phyloP scores from a whole-genome alignment of 495 filamentous ascomycete genomes.

The Paragyromitra xinjiangensis region DNA sequence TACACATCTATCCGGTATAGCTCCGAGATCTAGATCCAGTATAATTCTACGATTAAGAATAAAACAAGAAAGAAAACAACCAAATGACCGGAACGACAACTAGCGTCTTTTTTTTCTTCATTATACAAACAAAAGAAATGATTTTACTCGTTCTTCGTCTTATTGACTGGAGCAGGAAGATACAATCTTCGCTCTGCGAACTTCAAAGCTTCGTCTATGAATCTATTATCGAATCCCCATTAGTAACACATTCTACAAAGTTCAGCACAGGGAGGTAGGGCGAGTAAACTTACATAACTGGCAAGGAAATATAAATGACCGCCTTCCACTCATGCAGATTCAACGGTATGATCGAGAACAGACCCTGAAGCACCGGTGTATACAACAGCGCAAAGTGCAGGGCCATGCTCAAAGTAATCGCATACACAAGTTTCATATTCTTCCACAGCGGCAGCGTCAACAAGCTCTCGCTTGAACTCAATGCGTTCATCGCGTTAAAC shows the following conservation, averaged over 20 bases:
- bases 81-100: slow-evolving; percentile 22
- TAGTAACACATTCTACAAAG: slow-evolving; percentile 56
- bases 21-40: slow-evolving; percentile 18
- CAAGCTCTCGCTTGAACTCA: slow-evolving; percentile 93
- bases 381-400: slow-evolving; percentile 96
- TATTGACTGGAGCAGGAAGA: slow-evolving; percentile 39
- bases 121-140: slow-evolving; percentile 24
- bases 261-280: neutral
- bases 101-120: slow-evolving; percentile 10
- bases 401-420: slow-evolving; percentile 91
- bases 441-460: slow-evolving; percentile 92
- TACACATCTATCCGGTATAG: slow-evolving; percentile 32
- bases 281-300: slow-evolving; percentile 80
- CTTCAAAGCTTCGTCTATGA: slow-evolving; percentile 92
- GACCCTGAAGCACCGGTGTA: slow-evolving; percentile 82
- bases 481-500: slow-evolving; percentile 99
- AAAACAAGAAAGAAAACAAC: slow-evolving; percentile 16
- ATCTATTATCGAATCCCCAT: slow-evolving; percentile 63
- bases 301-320: slow-evolving; percentile 85
- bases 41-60: slow-evolving; percentile 19
- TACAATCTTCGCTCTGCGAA: slow-evolving; percentile 70
- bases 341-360: slow-evolving; percentile 92
- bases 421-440: slow-evolving; percentile 97
- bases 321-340: slow-evolving; percentile 93
- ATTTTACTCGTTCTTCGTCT: slow-evolving; percentile 48